These are phyloP conservation scores for Phytomonas serpens DNA, from an alignment of 208 protist genomes.

Conservation along the genomic window DNA sequence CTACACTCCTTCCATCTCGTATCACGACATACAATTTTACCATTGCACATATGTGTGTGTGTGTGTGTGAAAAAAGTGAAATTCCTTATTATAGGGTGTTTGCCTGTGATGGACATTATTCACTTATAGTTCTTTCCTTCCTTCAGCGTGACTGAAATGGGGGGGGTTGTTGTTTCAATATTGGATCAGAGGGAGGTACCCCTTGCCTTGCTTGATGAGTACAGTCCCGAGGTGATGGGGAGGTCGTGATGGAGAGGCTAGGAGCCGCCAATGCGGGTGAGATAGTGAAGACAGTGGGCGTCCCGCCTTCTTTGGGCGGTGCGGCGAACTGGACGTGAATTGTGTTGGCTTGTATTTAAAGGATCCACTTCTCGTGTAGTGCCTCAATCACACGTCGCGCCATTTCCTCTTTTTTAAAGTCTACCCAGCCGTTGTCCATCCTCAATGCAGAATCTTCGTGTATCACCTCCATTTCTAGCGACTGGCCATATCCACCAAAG, in stretches of 20 bases:
- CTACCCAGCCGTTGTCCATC: slow-evolving; percentile 79
- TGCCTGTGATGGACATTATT: neutral
- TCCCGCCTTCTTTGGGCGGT: neutral
- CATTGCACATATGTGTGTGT: neutral
- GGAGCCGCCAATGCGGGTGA: too few species aligned
- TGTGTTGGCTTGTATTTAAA: slow-evolving; percentile 82
- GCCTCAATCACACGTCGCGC: slow-evolving; percentile 55
- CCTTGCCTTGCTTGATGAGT: neutral
- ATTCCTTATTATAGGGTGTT: neutral
- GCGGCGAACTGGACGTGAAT: slow-evolving; percentile 70
- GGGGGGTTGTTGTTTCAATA: neutral
- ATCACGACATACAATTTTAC: neutral
- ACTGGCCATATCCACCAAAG: slow-evolving; percentile 53
- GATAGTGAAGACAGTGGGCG: neutral
- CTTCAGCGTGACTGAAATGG: neutral
- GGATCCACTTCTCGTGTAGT: slow-evolving; percentile 66
- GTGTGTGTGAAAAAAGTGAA: neutral
- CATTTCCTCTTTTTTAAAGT: slow-evolving; percentile 56
- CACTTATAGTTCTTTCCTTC: neutral
- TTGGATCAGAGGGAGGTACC: neutral
- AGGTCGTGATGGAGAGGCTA: neutral
- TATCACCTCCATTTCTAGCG: slow-evolving; percentile 84
- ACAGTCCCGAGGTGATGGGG: neutral
- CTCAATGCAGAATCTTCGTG: slow-evolving; percentile 61
- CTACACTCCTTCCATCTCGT: neutral